Evolutionary conservation across 2,329 filamentous ascomycete genomes (phyloP).

Genomic region (Alternaria novae-zelandiae): DNA sequence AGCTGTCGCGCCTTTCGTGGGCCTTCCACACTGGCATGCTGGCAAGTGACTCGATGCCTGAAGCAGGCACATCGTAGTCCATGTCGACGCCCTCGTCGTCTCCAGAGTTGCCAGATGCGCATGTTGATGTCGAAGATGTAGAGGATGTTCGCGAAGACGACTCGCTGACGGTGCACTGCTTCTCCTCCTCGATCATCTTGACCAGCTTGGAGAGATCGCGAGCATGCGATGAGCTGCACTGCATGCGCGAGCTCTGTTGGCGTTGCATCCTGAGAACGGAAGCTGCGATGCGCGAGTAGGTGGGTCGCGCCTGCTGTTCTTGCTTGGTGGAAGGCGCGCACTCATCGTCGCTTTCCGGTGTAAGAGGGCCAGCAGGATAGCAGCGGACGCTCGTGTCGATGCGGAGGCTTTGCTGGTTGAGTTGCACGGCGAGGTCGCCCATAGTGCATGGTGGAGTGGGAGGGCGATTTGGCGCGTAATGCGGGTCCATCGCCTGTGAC

Average conservation of each 20-base stretch:
- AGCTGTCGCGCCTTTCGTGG: constrained; percentile 31
- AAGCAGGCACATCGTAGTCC: constrained; percentile 31
- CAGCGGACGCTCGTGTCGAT: constrained; percentile 27
- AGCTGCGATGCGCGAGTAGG: constrained; percentile 43
- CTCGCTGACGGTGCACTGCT: constrained; percentile 50
- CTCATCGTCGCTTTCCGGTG: constrained; percentile 32
- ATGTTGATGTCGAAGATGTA: constrained; percentile 8
- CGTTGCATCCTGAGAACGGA: constrained; percentile 49
- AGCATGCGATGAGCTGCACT: constrained; percentile 49
- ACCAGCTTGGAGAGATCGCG: constrained; percentile 52
- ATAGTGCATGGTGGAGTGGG: constrained; percentile 44
- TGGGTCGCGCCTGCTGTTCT: constrained; percentile 20
- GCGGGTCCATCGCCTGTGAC: constrained; percentile 21
- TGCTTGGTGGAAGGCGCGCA: constrained; percentile 18
- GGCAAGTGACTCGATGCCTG: constrained; percentile 19
- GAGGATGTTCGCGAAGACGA: constrained; percentile 19
- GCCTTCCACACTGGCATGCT: constrained; percentile 34
- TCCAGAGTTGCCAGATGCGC: constrained; percentile 12
- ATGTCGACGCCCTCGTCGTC: constrained; percentile 45
- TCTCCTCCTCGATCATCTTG: constrained; percentile 50
- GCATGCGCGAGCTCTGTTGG: constrained; percentile 49
- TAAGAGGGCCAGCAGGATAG: constrained; percentile 25
- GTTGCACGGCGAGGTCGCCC: constrained; percentile 42
- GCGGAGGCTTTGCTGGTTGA: constrained; percentile 43
- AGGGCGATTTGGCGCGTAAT: constrained; percentile 16